Evolutionary conservation across 805 yeast genomes (phyloP).

Genomic region (Sugiyamaella chiloensis): DNA sequence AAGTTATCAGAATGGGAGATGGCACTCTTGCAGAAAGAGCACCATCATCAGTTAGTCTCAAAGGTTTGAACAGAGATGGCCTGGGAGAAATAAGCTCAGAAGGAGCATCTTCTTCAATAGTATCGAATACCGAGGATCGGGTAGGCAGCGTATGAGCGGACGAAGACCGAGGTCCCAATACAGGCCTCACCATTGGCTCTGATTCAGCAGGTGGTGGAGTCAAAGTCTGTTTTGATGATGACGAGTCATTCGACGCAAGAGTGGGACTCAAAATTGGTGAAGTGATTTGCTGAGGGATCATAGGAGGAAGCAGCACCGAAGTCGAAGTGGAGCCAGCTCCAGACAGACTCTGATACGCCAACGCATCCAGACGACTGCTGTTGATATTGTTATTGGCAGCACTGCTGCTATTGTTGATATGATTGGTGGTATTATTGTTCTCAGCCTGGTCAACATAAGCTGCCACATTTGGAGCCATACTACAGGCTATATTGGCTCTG

Average conservation of each 20-base stretch:
- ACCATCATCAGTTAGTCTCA: neutral
- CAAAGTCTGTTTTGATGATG: too few relatives aligned
- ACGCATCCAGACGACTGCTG: constrained; percentile 19
- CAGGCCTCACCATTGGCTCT: neutral
- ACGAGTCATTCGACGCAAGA: too few relatives aligned
- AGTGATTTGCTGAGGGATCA: neutral
- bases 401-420: too few relatives aligned
- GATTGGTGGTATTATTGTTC: too few relatives aligned
- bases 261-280: too few relatives aligned
- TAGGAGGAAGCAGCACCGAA: neutral
- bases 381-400: too few relatives aligned
- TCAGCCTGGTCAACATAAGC: too few relatives aligned
- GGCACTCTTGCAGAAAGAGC: neutral
- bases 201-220: neutral
- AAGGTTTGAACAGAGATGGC: neutral
- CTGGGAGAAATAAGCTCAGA: too few relatives aligned
- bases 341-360: constrained; percentile 18
- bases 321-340: neutral
- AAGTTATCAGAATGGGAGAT: neutral
- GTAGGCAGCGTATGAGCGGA: neutral
- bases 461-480: constrained; percentile 27
- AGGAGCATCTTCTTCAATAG: neutral
- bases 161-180: neutral
- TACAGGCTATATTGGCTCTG: constrained; percentile 32
- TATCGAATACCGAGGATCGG: neutral